A percentile compares a stretch with the other conserved stretches of the same genome.
These are phyloP conservation scores for Rauvolfia tetraphylla DNA, from an alignment of 257 asterid genomes.

Conservation along the genomic window DNA sequence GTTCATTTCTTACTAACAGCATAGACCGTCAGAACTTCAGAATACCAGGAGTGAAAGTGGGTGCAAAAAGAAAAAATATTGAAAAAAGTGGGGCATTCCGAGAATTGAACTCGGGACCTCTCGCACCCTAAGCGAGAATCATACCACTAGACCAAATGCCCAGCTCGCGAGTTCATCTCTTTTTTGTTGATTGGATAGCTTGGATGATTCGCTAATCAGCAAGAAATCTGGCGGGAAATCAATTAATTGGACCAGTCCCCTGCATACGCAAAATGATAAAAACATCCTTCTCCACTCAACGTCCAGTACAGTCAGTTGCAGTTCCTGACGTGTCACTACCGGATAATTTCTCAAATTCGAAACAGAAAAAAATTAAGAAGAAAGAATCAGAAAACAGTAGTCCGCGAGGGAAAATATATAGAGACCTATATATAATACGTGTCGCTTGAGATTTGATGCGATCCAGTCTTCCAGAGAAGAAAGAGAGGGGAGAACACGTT, in stretches of 20 bases:
- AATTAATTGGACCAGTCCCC: constrained; percentile 12
- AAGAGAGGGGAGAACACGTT: constrained; percentile 2
- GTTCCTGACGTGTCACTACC: constrained; percentile 25
- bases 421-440: neutral
- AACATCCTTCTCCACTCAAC: neutral
- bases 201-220: neutral
- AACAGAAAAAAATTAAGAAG: neutral
- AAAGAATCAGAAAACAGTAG: neutral
- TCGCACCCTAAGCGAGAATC: constrained; percentile 91
- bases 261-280: neutral
- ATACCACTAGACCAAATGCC: constrained; percentile 89
- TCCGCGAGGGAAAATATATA: neutral
- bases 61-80: neutral
- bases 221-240: constrained; percentile 25
- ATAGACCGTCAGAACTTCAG: no score
- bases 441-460: neutral
- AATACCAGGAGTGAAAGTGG: neutral
- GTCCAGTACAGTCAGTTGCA: constrained; percentile 14
- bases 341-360: neutral
- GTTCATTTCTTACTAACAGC: no score
- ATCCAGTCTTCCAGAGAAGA: neutral
- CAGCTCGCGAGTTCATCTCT: neutral
- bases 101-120: constrained; percentile 91
- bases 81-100: constrained; percentile 57
- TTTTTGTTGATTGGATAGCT: no score